These are phyloP conservation scores for Collybiopsis luxurians DNA, from an alignment of 768 basidiomycete species.

Conservation along the genomic window DNA sequence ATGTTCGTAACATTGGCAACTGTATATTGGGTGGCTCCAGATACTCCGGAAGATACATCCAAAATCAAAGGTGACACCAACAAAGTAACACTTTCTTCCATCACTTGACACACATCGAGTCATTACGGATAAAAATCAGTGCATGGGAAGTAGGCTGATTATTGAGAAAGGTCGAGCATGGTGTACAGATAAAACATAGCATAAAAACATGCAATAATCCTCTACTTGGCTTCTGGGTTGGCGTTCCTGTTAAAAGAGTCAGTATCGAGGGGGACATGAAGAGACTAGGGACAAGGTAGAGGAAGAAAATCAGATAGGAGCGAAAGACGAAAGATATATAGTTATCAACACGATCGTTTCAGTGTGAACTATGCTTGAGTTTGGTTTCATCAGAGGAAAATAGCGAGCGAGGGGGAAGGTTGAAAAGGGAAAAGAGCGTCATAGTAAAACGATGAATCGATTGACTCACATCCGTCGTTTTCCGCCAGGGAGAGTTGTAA, in stretches of 20 bases:
- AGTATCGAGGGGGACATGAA: not conserved
- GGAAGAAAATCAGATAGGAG: conserved; percentile 87
- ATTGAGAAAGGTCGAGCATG: not conserved
- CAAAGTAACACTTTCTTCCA: too few relatives aligned
- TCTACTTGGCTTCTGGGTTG: conserved; percentile 7
- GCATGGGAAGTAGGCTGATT: not conserved
- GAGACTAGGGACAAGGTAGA: conserved; percentile 13
- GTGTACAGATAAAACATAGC: not conserved
- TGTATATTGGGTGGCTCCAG: too few relatives aligned
- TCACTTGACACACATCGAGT: too few relatives aligned
- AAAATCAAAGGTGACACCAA: too few relatives aligned
- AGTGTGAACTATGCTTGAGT: conserved; percentile 95
- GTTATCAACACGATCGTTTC: conserved; percentile 83
- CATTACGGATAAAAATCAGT: too few relatives aligned
- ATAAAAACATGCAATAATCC: not conserved
- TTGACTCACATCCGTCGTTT: conserved; percentile 93
- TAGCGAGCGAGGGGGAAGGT: conserved; percentile 4
- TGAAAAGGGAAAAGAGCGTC: too few relatives aligned
- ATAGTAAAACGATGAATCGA: too few relatives aligned
- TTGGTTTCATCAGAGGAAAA: conserved; percentile 51
- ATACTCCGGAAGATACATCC: too few relatives aligned
- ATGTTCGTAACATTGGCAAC: too few relatives aligned
- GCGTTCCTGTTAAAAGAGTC: not conserved
- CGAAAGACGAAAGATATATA: conserved; percentile 94
- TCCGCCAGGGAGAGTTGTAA: conserved; percentile 85